Base-by-base conservation (phyloP, 306 rosid species). In the Leucaena leucocephala region DNA sequence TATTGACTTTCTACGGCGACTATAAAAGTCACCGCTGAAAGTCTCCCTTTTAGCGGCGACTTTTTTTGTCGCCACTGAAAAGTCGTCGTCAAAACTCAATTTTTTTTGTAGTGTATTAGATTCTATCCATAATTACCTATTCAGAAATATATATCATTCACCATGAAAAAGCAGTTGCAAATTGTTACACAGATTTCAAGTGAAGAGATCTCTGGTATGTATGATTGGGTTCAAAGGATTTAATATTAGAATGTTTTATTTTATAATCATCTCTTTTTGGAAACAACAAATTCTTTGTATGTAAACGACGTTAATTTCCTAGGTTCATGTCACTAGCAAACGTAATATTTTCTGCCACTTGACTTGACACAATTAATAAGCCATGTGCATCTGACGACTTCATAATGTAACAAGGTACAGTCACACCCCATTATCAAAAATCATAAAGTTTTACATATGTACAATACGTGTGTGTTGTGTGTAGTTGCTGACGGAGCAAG, bases 201-300 rank as follows among this genome's bases (percentile, higher is more conserved):
- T 3, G 3, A 11, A 46, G 52, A 46, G 2, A 46, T 46, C 52
- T 46, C 17, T 46, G 12, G 16, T 46, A 10, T 42, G 2, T 42
- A 11, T 45, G 49, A 62, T 50, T 75, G 63, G 78, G 49, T 19
- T 7, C 76, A 54, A 72, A 63, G 75, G 52, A 63, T 39, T 71
- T 33, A 33, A 1, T n/a, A 27, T 27, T 27, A 48, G 17, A 42
- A 74, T 22, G 35, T 35, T 39, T 57, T 33, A 71, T 46, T 71
- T 22, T 44, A 48, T 12, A 2, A 11, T 5, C 5, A 43, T n/a
- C 2, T 7, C 11, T 19, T 12, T 68, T 40, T 40, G 38, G 5
- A 48, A 68, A 54, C 67, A 67, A 0, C 65, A 59, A 39, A 21
- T 48, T 48, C 65, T 69, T 38, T 38, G 45, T 15, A 67, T 45